Conservation (phyloP, 306 rosid species). For the Mucuna pruriens region DNA sequence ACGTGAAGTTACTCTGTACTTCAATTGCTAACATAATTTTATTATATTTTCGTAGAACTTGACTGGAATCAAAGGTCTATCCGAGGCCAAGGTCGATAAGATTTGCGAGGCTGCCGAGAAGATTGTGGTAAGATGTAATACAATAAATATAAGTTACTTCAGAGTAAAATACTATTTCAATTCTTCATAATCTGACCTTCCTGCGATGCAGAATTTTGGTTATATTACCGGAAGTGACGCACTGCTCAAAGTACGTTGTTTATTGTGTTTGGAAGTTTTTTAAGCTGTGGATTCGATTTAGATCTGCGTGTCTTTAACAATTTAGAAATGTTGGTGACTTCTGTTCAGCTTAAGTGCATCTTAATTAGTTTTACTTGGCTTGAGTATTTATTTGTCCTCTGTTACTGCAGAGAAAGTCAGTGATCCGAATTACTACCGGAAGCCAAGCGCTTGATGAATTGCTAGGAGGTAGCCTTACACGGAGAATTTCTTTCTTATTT, state of each 20-base stretch:
- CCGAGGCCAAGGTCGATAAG: conserved; percentile 97
- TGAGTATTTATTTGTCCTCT: conserved; percentile 28
- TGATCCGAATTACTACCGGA: conserved; percentile 87
- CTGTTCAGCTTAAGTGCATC: background rate
- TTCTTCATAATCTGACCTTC: conserved; percentile 4
- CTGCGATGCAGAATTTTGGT: conserved; percentile 73
- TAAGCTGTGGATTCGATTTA: conserved; percentile 26
- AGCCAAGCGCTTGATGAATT: conserved; percentile 97
- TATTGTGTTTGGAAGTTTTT: conserved; percentile 43
- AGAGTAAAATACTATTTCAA: background rate
- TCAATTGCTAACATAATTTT: background rate
- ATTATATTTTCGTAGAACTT: conserved; percentile 58
- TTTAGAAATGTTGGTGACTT: background rate
- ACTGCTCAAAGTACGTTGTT: conserved; percentile 66
- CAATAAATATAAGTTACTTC: conserved; percentile 18
- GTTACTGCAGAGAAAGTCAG: conserved; percentile 73
- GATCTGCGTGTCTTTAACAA: conserved; percentile 1
- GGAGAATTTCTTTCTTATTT: conserved; percentile 1
- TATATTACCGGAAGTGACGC: conserved; percentile 94
- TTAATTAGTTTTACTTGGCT: conserved; percentile 22
- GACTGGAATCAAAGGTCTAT: conserved; percentile 93
- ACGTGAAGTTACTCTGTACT: background rate
- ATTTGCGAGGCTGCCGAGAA: conserved; percentile 99
- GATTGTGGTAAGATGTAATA: conserved; percentile 66
- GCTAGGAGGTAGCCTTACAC: conserved; percentile 75